Evolutionary conservation across 2,329 filamentous ascomycete species (phyloP).

Genomic region (Thielaviopsis euricoi): DNA sequence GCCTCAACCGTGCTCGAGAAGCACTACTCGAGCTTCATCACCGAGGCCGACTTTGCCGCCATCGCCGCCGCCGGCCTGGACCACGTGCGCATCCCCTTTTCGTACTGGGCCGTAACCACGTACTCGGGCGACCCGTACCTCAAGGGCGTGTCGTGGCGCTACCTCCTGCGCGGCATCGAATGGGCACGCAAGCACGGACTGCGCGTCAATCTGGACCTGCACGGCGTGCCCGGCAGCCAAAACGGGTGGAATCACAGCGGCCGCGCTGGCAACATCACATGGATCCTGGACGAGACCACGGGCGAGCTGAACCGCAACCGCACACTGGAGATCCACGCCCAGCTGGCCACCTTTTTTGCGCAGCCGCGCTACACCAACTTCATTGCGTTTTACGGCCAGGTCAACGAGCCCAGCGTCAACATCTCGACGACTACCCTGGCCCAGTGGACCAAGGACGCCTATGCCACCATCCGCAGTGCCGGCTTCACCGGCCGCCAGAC

Average conservation of each 20-base stretch:
- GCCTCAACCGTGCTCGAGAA: conserved; percentile 26
- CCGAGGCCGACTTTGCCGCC: conserved; percentile 35
- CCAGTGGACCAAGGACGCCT: conserved; percentile 39
- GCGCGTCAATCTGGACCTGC: conserved; percentile 42
- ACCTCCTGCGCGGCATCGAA: conserved; percentile 37
- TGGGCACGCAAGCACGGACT: conserved; percentile 36
- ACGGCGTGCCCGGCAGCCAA: conserved; percentile 38
- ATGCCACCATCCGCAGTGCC: conserved; percentile 39
- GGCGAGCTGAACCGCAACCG: conserved; percentile 23
- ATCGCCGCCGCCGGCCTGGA: conserved; percentile 41
- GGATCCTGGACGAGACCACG: conserved; percentile 17
- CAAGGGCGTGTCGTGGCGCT: conserved; percentile 19
- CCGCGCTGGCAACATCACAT: conserved; percentile 22
- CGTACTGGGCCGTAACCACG: conserved; percentile 42
- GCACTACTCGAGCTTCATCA: conserved; percentile 35
- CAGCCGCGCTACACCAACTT: conserved; percentile 28
- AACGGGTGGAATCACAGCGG: conserved; percentile 50
- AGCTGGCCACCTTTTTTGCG: conserved; percentile 17
- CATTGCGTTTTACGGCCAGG: conserved; percentile 50
- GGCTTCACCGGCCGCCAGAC: conserved; percentile 43
- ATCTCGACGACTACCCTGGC: conserved; percentile 37
- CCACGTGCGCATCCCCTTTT: conserved; percentile 39
- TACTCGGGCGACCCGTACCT: conserved; percentile 32
- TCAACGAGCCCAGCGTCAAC: conserved; percentile 49
- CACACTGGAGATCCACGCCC: conserved; percentile 39